Conservation (phyloP, 352 stramenopile species). For the Pythium coloratum region DNA sequence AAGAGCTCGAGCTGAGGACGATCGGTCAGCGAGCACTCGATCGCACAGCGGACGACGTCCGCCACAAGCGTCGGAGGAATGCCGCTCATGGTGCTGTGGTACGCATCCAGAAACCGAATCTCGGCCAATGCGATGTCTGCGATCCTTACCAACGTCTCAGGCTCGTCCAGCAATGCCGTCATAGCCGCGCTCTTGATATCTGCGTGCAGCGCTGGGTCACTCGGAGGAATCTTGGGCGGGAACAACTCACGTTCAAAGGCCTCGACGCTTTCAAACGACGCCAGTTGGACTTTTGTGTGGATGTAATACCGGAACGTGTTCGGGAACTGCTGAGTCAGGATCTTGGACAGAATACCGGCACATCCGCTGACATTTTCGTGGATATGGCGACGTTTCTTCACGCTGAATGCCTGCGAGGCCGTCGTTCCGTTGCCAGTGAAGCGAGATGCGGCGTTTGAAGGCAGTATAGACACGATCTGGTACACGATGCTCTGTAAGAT, state of each 20-base stretch:
- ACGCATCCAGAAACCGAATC: slow-evolving; percentile 64
- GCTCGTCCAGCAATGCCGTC: slow-evolving; percentile 45
- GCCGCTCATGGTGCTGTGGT: slow-evolving; percentile 41
- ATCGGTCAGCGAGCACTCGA: slow-evolving; percentile 49
- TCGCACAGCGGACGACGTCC: slow-evolving; percentile 56
- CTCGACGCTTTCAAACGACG: slow-evolving; percentile 75
- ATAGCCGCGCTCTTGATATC: slow-evolving; percentile 60
- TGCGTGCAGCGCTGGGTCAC: slow-evolving; percentile 52
- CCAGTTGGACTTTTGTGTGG: slow-evolving; percentile 61
- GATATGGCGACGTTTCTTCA: slow-evolving; percentile 34
- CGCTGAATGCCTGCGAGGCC: slow-evolving; percentile 35
- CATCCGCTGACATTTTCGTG: slow-evolving; percentile 65
- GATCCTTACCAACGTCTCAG: slow-evolving; percentile 46
- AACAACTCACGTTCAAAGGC: slow-evolving; percentile 71
- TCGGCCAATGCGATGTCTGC: slow-evolving; percentile 61
- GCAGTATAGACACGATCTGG: slow-evolving; percentile 47
- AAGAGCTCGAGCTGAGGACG: slow-evolving; percentile 47
- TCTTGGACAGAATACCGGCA: slow-evolving; percentile 62
- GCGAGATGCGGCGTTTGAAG: slow-evolving; percentile 32
- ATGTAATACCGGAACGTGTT: slow-evolving; percentile 82
- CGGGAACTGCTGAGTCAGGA: slow-evolving; percentile 65
- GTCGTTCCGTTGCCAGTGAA: background rate
- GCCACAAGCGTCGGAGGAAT: slow-evolving; percentile 57
- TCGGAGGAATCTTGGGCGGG: slow-evolving; percentile 46
- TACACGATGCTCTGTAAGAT: slow-evolving; percentile 58